Base-by-base conservation (phyloP, 179 eudicot genomes). In the Silene noctiflora region DNA sequence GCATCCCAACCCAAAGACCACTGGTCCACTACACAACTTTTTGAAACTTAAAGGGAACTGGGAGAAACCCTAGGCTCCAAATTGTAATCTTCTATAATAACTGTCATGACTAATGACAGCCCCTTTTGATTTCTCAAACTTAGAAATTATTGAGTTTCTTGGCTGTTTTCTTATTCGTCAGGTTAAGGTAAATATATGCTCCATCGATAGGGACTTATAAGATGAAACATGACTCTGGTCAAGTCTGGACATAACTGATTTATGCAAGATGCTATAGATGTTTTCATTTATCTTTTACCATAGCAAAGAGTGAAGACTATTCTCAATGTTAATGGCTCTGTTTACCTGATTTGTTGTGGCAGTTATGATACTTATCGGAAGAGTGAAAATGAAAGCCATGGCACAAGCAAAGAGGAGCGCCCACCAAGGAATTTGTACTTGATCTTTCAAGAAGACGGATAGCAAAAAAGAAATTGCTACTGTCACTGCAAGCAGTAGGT, bases 331-430 rank as follows among this genome's bases (percentile, higher is more conserved):
- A 64, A 27, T 25, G 39, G 39, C 35, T 13, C 42, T 69, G 70
- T 82, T 39, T 81, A 92, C 98, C 97, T 88, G 94, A 76, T 94
- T 94, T 39, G 97, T 94, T 67, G 98, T 94, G 58, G 98, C 98
- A 64, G 96, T 88, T 67, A 94, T 94, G 84, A 94, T 90, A 85
- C 98, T 90, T 83, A 94, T 87, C 1, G 98, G 98, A 73, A 94
- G 98, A 71, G 98, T 94, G 84, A 94, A 92, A 0, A 78, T 2
- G 35, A 92, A 92, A 39, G 98, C 98, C 60, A 94, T 79, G 60
- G 72, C 79, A 61, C 90, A 87, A 39, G 96, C 96, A 78, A 89
- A 85, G 64, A 94, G 76, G 69, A 94, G 92, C 20, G 86, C 98
- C 98, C 98, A 94, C 86, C 89, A 88, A 33, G 98, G 98, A 83